Evolutionary conservation across 2,329 filamentous ascomycete genomes (phyloP).

Genomic region (Ascochyta clinopodiicola): DNA sequence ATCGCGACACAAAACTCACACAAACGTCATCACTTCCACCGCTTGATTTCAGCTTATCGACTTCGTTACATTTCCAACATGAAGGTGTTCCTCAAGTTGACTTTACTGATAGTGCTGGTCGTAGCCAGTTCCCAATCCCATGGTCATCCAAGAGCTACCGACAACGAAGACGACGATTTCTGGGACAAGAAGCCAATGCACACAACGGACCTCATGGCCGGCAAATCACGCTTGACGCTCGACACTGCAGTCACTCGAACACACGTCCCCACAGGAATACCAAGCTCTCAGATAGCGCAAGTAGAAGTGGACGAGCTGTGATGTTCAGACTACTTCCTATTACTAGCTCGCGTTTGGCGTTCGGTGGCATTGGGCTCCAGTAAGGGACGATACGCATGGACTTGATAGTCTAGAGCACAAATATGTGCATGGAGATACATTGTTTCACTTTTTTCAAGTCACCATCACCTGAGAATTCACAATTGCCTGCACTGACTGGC

Average conservation of each 20-base stretch:
- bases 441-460: too few relatives aligned
- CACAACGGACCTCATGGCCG: slow-evolving; percentile 14
- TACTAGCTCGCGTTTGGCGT: too few relatives aligned
- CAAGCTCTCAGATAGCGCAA: background rate
- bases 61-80: background rate
- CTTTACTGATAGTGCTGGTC: background rate
- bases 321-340: background rate
- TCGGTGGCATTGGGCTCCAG: too few relatives aligned
- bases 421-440: too few relatives aligned
- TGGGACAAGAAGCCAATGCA: slow-evolving; percentile 14
- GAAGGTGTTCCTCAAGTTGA: background rate
- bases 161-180: background rate
- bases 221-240: background rate
- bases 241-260: background rate
- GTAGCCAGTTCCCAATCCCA: background rate
- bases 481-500: too few relatives aligned
- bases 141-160: background rate
- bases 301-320: slow-evolving; percentile 4
- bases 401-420: too few relatives aligned
- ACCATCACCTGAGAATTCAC: too few relatives aligned
- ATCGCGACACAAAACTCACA: background rate
- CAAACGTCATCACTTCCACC: background rate
- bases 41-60: background rate
- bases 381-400: too few relatives aligned
- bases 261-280: background rate